phyloP scores from a whole-genome alignment of 169 alveolate genomes.

The Plasmodium vivax region DNA sequence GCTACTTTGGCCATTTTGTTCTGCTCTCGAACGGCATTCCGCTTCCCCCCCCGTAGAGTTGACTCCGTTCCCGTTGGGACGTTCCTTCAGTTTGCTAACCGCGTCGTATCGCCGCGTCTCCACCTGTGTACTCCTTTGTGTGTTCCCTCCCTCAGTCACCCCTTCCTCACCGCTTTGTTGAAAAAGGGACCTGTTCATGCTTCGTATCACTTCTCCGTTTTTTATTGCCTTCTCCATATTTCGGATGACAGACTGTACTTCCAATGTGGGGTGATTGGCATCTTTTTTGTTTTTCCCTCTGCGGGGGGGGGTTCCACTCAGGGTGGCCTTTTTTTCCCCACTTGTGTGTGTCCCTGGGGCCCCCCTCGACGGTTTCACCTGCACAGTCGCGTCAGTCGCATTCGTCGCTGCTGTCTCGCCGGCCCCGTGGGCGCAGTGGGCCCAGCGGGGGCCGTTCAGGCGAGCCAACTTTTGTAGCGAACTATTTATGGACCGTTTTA shows the following conservation, averaged over 20 bases:
- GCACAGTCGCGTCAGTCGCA: background rate
- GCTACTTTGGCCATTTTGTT: background rate
- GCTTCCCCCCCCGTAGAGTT: background rate
- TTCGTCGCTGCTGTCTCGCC: background rate
- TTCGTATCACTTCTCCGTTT: slow-evolving; percentile 9
- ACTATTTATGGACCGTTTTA: background rate
- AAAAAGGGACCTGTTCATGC: background rate
- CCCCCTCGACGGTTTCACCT: background rate
- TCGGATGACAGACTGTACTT: background rate
- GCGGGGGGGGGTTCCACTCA: background rate
- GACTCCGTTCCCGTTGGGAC: background rate
- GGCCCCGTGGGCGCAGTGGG: background rate
- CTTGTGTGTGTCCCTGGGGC: background rate
- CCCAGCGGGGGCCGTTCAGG: background rate
- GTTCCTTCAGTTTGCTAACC: background rate
- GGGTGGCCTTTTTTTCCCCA: background rate
- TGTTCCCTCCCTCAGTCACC: background rate
- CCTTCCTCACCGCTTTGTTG: background rate
- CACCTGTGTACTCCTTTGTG: background rate
- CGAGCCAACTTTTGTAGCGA: background rate
- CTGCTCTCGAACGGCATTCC: background rate
- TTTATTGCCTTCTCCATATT: slow-evolving; percentile 33
- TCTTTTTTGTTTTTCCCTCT: background rate
- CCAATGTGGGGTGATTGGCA: background rate
- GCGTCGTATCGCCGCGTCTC: background rate